Conservation (phyloP, 345 rosid genomes). For the Odontarrhena argentea region DNA sequence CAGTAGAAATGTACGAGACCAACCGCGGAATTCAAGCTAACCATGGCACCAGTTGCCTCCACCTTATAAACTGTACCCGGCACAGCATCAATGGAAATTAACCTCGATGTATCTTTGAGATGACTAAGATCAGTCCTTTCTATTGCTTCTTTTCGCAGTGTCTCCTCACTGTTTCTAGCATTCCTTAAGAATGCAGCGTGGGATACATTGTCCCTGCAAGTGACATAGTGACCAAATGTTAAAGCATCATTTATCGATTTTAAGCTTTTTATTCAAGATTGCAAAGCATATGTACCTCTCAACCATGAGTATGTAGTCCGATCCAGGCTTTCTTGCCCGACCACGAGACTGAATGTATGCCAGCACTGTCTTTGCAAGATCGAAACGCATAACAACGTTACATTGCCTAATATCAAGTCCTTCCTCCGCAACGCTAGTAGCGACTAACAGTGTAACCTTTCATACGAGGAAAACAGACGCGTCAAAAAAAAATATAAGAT, state of each 20-base stretch:
- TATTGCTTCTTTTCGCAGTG: conserved; percentile 91
- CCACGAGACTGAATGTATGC: conserved; percentile 99
- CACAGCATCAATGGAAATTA: conserved; percentile 66
- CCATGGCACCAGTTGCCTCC: conserved; percentile 93
- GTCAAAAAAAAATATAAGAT: background rate
- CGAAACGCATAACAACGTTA: conserved; percentile 97
- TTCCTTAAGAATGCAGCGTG: conserved; percentile 90
- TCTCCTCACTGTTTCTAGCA: conserved; percentile 98
- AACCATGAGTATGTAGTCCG: conserved; percentile 97
- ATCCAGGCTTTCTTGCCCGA: conserved; percentile 99
- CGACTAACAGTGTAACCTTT: conserved; percentile 91
- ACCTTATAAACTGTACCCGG: conserved; percentile 95
- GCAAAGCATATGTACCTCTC: conserved; percentile 63
- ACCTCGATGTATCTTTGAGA: conserved; percentile 84
- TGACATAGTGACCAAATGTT: background rate
- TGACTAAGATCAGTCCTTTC: conserved; percentile 97
- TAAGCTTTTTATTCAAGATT: background rate
- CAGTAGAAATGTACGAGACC: conserved; percentile 95
- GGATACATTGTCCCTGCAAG: conserved; percentile 74
- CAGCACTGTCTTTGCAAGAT: conserved; percentile 97
- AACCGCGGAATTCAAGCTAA: conserved; percentile 97
- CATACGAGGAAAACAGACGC: background rate
- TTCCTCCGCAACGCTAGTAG: conserved; percentile 99
- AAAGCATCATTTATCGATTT: background rate
- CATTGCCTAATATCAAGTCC: conserved; percentile 99